Conservation (phyloP, 2,329 filamentous ascomycete genomes). For the Cladorrhinum sp. region DNA sequence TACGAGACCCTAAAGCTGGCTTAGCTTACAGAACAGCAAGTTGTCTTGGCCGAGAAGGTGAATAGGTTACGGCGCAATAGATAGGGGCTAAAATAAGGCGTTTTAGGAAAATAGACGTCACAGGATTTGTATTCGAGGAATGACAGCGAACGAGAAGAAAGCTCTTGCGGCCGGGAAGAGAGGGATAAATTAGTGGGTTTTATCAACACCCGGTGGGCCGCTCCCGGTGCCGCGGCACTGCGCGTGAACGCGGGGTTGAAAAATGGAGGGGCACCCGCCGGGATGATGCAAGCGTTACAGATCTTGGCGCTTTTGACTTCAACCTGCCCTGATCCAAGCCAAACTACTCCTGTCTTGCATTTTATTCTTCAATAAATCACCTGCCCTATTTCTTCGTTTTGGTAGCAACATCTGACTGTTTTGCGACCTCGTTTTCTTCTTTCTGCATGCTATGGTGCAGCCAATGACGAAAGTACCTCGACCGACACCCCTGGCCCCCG, state of each 20-base stretch:
- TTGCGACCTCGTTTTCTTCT: neutral
- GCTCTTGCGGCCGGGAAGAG: neutral
- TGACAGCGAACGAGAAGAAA: neutral
- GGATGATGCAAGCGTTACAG: conserved; percentile 4
- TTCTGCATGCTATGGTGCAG: neutral
- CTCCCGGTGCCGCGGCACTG: conserved; percentile 4
- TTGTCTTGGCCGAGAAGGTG: neutral
- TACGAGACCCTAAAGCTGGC: neutral
- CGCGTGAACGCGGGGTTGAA: neutral
- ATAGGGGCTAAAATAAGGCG: neutral
- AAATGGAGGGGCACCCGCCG: neutral
- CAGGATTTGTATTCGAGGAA: neutral
- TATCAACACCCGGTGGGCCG: neutral
- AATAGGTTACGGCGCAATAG: neutral
- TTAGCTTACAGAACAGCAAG: neutral
- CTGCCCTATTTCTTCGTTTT: too few species aligned
- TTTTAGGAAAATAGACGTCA: neutral
- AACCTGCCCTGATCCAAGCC: too few species aligned
- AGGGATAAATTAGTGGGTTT: neutral
- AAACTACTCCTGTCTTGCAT: too few species aligned
- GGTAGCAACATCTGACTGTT: too few species aligned
- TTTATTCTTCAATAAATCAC: too few species aligned
- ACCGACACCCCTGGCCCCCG: neutral
- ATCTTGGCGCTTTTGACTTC: neutral
- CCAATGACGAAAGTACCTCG: neutral